phyloP scores from a whole-genome alignment of 225 moss, liverwort and hornwort species.

The Pseudoscleropodium purum region DNA sequence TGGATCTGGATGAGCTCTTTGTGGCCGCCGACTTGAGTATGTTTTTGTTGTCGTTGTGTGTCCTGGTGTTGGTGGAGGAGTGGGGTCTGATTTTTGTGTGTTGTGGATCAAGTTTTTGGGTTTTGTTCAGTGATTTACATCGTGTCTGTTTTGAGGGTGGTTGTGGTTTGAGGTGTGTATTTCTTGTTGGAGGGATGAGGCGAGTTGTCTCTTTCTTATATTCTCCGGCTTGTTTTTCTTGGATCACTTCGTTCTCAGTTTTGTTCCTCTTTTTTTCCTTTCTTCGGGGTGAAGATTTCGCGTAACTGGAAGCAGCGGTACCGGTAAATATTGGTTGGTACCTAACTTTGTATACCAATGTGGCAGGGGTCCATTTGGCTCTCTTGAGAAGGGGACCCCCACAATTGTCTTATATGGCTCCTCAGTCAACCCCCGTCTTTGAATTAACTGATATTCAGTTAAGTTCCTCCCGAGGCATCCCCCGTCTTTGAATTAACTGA shows the following conservation, averaged over 20 bases:
- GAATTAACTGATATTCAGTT: neutral
- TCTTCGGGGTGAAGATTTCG: neutral
- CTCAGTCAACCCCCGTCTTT: neutral
- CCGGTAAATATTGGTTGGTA: no score
- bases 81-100: neutral
- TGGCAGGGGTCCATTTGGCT: neutral
- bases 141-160: no score
- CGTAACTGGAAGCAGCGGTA: no score
- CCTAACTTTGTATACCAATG: neutral
- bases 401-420: neutral
- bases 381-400: neutral
- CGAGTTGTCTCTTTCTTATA: no score
- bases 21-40: fast-evolving
- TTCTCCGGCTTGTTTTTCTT: neutral
- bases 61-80: neutral
- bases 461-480: neutral
- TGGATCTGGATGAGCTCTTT: neutral
- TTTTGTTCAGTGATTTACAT: neutral
- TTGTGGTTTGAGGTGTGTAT: fast-evolving
- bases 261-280: no score
- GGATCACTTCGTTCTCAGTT: neutral
- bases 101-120: neutral
- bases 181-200: neutral
- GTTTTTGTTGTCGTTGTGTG: no score
- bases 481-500: neutral